A percentile compares a stretch with the other conserved stretches of the same genome.
Evolutionary conservation across 352 stramenopile species (phyloP).

Genomic region (Albugo candida): DNA sequence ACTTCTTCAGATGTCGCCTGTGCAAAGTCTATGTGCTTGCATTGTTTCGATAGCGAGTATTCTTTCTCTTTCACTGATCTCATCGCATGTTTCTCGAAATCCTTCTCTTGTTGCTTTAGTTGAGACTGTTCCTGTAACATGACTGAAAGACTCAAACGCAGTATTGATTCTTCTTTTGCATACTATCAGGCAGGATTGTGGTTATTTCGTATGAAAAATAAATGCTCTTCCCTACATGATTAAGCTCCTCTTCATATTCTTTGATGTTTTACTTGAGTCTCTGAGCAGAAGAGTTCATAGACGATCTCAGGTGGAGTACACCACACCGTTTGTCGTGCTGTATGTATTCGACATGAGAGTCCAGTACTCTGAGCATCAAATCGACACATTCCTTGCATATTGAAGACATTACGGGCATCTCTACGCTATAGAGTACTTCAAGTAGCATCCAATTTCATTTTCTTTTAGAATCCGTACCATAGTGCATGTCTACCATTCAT

Average conservation of each 20-base stretch:
- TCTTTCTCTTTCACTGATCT: constrained; percentile 24
- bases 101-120: constrained; percentile 21
- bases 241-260: constrained; percentile 48
- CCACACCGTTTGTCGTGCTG: constrained; percentile 55
- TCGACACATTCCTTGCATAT: constrained; percentile 62
- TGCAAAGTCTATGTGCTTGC: constrained; percentile 32
- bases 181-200: constrained; percentile 19
- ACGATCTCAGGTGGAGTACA: constrained; percentile 29
- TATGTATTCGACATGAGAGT: constrained; percentile 44
- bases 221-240: constrained; percentile 24
- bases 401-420: constrained; percentile 33
- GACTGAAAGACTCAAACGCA: constrained; percentile 36
- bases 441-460: neutral
- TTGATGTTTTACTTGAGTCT: constrained; percentile 29
- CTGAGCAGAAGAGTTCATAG: too few species aligned
- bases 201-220: neutral
- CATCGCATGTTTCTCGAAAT: neutral
- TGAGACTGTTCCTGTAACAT: constrained; percentile 48
- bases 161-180: constrained; percentile 29
- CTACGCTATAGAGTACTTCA: constrained; percentile 13
- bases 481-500: constrained; percentile 49
- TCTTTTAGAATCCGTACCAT: constrained; percentile 19
- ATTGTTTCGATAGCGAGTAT: constrained; percentile 26
- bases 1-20: constrained; percentile 30
- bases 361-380: constrained; percentile 45